A percentile compares a stretch with the other conserved stretches of the same genome.
Conservation (phyloP, 805 yeast genomes). For the Starmerella asiatica region DNA sequence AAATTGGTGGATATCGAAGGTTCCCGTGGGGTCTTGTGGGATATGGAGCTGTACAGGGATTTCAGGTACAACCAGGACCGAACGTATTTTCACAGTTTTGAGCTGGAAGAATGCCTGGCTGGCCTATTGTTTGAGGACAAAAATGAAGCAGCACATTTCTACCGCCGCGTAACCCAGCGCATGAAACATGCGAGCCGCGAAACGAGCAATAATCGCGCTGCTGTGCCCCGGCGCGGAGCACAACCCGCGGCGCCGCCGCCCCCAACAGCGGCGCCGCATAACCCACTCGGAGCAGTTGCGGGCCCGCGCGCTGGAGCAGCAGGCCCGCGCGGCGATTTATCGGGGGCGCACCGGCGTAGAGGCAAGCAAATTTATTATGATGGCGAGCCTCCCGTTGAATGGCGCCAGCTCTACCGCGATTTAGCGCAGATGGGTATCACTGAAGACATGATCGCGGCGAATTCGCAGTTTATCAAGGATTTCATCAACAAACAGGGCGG, state of each 20-base stretch:
- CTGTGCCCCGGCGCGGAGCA: constrained; percentile 55
- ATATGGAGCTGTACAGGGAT: constrained; percentile 81
- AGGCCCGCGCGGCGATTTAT: constrained; percentile 57
- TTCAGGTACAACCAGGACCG: constrained; percentile 89
- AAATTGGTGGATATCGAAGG: constrained; percentile 78
- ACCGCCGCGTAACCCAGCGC: constrained; percentile 58
- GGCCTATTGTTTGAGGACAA: constrained; percentile 85
- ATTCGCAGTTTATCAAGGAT: constrained; percentile 66
- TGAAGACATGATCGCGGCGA: constrained; percentile 81
- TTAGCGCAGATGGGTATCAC: constrained; percentile 66
- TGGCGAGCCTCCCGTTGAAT: constrained; percentile 68
- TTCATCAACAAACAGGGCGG: constrained; percentile 65
- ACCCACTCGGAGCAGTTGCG: neutral
- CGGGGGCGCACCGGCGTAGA: constrained; percentile 24
- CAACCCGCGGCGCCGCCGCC: constrained; percentile 25
- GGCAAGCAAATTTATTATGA: constrained; percentile 46
- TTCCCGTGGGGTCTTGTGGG: constrained; percentile 85
- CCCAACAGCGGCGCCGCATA: constrained; percentile 35
- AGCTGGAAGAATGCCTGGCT: constrained; percentile 73
- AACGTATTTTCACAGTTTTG: constrained; percentile 88
- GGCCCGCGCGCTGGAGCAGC: neutral
- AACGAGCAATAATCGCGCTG: constrained; percentile 75
- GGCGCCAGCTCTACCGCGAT: constrained; percentile 63
- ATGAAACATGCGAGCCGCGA: constrained; percentile 78
- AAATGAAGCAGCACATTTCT: constrained; percentile 73